Conservation (phyloP, 2,329 filamentous ascomycete species). For the Cercospora sp. region DNA sequence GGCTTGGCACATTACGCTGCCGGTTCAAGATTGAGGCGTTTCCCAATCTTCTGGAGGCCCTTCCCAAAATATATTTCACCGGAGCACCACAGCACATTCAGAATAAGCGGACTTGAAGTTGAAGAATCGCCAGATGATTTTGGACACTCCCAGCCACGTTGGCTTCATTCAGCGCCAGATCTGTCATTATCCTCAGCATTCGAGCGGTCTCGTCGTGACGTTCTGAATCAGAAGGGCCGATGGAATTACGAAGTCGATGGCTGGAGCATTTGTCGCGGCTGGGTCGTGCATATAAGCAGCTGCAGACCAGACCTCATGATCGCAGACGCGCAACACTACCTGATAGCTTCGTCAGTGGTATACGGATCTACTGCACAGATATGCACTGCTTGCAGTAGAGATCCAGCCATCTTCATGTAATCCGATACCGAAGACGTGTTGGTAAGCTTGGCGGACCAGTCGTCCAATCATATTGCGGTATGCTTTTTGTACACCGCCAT, state of each 20-base stretch:
- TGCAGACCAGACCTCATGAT: neutral
- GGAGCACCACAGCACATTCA: neutral
- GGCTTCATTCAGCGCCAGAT: neutral
- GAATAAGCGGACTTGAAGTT: neutral
- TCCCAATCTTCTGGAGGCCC: neutral
- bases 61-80: neutral
- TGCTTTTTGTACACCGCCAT: slow-evolving; percentile 2
- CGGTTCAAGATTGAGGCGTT: neutral
- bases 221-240: neutral
- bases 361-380: neutral
- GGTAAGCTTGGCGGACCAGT: neutral
- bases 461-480: neutral
- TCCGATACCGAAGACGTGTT: neutral
- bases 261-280: neutral
- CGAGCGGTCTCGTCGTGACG: neutral
- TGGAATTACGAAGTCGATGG: neutral
- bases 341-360: neutral
- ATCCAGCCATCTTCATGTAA: neutral
- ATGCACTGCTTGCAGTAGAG: slow-evolving; percentile 4
- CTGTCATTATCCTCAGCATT: neutral
- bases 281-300: slow-evolving; percentile 2
- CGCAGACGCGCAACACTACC: neutral
- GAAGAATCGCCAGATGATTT: neutral
- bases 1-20: neutral
- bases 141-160: neutral